phyloP scores from a whole-genome alignment of 495 filamentous ascomycete genomes.

The Penicillium bovifimosum region DNA sequence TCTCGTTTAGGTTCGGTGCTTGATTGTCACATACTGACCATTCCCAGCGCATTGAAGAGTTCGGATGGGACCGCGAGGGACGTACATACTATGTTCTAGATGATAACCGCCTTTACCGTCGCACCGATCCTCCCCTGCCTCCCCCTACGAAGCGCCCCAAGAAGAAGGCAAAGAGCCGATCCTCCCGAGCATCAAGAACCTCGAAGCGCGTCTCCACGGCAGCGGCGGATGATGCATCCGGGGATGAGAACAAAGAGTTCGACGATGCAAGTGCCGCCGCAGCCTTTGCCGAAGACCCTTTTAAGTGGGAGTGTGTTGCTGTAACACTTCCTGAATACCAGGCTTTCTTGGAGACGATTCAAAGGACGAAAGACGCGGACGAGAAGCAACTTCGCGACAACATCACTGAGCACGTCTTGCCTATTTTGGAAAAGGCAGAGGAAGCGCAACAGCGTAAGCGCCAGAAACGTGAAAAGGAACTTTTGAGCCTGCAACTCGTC shows the following conservation, averaged over 20 bases:
- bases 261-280: conserved; percentile 18
- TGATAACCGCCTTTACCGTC: conserved; percentile 87
- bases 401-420: conserved; percentile 69
- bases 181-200: conserved; percentile 60
- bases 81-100: conserved; percentile 86
- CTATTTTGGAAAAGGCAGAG: conserved; percentile 76
- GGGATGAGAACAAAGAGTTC: conserved; percentile 44
- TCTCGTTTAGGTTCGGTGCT: background rate
- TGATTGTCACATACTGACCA: conserved; percentile 11
- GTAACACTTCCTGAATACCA: conserved; percentile 72
- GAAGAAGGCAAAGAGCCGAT: conserved; percentile 72
- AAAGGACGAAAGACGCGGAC: conserved; percentile 69
- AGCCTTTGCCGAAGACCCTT: conserved; percentile 35
- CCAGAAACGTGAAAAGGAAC: conserved; percentile 72
- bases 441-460: conserved; percentile 59
- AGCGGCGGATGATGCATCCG: conserved; percentile 50
- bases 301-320: conserved; percentile 86
- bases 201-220: conserved; percentile 61
- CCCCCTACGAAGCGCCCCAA: conserved; percentile 51
- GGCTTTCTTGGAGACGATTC: conserved; percentile 62
- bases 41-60: conserved; percentile 80
- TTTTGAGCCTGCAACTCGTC: conserved; percentile 73
- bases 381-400: conserved; percentile 70
- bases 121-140: conserved; percentile 61
- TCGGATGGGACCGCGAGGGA: conserved; percentile 81